These are phyloP conservation scores for Vigna mungo DNA, from an alignment of 306 rosid genomes.

Conservation along the genomic window DNA sequence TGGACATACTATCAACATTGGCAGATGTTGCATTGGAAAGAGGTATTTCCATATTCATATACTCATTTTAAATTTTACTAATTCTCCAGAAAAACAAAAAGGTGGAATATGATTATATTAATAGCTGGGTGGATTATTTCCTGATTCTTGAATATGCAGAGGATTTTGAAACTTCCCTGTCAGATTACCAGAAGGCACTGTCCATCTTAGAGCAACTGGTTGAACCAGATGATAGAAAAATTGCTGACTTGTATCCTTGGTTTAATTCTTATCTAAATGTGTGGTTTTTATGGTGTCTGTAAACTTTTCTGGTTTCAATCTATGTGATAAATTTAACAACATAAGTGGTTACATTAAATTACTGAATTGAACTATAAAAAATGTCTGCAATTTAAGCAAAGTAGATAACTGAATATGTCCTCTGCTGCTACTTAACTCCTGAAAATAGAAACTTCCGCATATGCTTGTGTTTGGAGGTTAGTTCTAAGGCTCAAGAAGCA, in stretches of 20 bases:
- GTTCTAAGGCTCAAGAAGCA: constrained; percentile 85
- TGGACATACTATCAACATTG: constrained; percentile 87
- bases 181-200: constrained; percentile 86
- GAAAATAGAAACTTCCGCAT: constrained; percentile 79
- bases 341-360: constrained; percentile 24
- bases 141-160: constrained; percentile 60
- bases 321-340: constrained; percentile 8
- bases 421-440: constrained; percentile 52
- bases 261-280: constrained; percentile 28
- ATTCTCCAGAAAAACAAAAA: neutral
- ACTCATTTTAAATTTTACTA: constrained; percentile 19
- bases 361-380: constrained; percentile 28
- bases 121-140: constrained; percentile 30
- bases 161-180: constrained; percentile 92
- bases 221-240: constrained; percentile 81
- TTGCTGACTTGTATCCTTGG: constrained; percentile 95
- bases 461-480: constrained; percentile 90
- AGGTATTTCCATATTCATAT: constrained; percentile 55
- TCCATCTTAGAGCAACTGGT: constrained; percentile 81
- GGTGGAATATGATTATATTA: constrained; percentile 23
- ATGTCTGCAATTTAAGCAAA: constrained; percentile 17
- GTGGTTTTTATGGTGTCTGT: constrained; percentile 32
- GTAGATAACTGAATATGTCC: neutral
- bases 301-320: constrained; percentile 21
- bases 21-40: constrained; percentile 96